A percentile compares a stretch with the other conserved stretches of the same genome.
phyloP scores from a whole-genome alignment of 148 eudicot species.

The Arbutus unedo region DNA sequence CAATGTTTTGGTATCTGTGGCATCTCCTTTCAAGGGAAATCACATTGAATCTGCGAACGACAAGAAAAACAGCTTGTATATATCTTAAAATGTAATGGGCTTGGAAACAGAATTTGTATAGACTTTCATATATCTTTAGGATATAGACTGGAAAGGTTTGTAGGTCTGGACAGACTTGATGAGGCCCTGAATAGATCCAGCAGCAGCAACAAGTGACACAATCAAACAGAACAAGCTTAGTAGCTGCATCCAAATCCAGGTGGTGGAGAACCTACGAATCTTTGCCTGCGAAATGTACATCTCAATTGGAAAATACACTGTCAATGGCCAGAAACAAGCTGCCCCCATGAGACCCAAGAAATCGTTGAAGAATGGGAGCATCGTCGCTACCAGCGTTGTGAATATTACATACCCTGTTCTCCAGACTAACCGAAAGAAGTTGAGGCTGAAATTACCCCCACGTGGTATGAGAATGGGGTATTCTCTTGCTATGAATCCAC shows the following conservation, averaged over 20 bases:
- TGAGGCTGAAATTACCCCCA: slow-evolving; percentile 29
- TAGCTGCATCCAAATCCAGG: slow-evolving; percentile 39
- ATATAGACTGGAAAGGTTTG: slow-evolving; percentile 25
- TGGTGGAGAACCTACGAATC: slow-evolving; percentile 22
- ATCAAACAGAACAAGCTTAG: slow-evolving; percentile 35
- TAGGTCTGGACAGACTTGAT: slow-evolving; percentile 15
- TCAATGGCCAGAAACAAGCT: slow-evolving; percentile 56
- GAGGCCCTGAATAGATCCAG: slow-evolving; percentile 51
- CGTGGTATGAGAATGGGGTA: slow-evolving; percentile 23
- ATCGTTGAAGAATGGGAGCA: slow-evolving; percentile 67
- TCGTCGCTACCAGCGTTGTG: slow-evolving; percentile 42
- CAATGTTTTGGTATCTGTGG: background rate
- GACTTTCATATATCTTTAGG: slow-evolving; percentile 7
- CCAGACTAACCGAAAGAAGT: slow-evolving; percentile 43
- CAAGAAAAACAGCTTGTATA: background rate
- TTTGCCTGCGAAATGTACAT: slow-evolving; percentile 50
- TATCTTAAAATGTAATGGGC: background rate
- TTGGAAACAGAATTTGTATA: background rate
- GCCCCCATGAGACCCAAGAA: slow-evolving; percentile 64
- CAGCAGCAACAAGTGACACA: slow-evolving; percentile 42
- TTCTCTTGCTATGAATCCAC: slow-evolving; percentile 35
- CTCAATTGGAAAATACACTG: slow-evolving; percentile 59
- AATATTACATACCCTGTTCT: slow-evolving; percentile 44
- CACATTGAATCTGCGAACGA: background rate
- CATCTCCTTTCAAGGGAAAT: slow-evolving; percentile 5